phyloP scores from a whole-genome alignment of 2,329 filamentous ascomycete species.

The Fusarium praegraminearum region DNA sequence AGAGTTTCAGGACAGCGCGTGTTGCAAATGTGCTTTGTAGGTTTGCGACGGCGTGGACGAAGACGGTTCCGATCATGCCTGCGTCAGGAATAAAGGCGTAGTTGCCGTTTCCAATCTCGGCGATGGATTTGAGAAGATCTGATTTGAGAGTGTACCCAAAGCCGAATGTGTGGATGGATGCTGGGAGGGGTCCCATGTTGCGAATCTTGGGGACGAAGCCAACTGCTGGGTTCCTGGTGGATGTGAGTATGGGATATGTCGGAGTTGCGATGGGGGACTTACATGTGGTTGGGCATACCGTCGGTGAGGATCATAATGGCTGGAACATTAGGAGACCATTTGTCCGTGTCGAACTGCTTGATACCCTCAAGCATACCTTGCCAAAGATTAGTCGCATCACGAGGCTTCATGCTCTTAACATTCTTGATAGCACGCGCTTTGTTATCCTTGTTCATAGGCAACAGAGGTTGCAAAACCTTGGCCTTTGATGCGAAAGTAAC shows the following conservation, averaged over 20 bases:
- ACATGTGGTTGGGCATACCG: conserved; percentile 66
- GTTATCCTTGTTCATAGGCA: conserved; percentile 59
- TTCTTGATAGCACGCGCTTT: conserved; percentile 58
- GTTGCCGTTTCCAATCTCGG: conserved; percentile 67
- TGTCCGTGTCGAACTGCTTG: conserved; percentile 56
- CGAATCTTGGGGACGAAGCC: conserved; percentile 68
- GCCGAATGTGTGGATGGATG: conserved; percentile 57
- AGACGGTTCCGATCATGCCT: conserved; percentile 73
- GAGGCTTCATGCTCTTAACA: conserved; percentile 57
- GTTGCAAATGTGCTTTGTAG: conserved; percentile 69
- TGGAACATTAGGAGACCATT: conserved; percentile 55
- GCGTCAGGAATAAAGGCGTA: conserved; percentile 72
- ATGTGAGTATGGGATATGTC: background rate
- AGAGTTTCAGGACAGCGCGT: conserved; percentile 58
- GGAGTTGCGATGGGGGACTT: conserved; percentile 19
- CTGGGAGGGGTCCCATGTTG: conserved; percentile 55
- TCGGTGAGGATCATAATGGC: conserved; percentile 68
- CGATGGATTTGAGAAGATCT: conserved; percentile 69
- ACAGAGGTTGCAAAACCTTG: conserved; percentile 60
- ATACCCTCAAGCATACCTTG: conserved; percentile 65
- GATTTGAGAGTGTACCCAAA: conserved; percentile 55
- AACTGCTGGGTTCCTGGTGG: conserved; percentile 57
- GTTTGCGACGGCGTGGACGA: conserved; percentile 72
- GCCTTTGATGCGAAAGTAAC: conserved; percentile 64
- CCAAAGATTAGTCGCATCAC: conserved; percentile 67